Evolutionary conservation across 192 early-diverging fungal species (phyloP).

Genomic region (Lunasporangiospora selenospora): DNA sequence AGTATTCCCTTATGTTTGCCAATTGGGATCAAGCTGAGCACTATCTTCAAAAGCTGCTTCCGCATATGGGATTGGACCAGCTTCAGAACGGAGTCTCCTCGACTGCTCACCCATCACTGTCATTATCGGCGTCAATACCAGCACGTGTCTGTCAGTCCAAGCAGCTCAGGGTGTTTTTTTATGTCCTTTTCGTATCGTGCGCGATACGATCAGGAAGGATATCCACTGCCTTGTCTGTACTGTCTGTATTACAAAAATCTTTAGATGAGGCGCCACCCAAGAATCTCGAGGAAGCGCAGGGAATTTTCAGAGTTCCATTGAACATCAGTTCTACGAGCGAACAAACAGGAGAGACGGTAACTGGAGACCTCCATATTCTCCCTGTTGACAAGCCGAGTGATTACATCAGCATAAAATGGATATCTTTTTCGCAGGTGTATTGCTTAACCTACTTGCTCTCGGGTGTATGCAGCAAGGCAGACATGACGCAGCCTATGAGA

Average conservation of each 20-base stretch:
- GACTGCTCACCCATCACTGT: not conserved
- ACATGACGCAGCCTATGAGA: constrained; percentile 42
- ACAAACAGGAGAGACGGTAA: too few relatives aligned
- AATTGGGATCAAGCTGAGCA: constrained; percentile 29
- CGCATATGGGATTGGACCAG: constrained; percentile 20
- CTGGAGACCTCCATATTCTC: too few relatives aligned
- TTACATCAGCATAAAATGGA: constrained; percentile 42
- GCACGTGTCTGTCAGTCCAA: constrained; percentile 19
- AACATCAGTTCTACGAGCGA: too few relatives aligned
- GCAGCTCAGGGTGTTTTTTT: constrained; percentile 34
- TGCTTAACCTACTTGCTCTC: constrained; percentile 44
- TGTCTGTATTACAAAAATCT: constrained; percentile 12
- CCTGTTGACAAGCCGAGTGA: too few relatives aligned
- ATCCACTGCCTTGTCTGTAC: constrained; percentile 13
- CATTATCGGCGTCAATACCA: not conserved
- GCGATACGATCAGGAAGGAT: constrained; percentile 28
- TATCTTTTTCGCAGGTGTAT: constrained; percentile 48
- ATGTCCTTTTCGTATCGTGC: constrained; percentile 33
- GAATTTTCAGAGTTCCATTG: constrained; percentile 21
- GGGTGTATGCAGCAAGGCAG: constrained; percentile 47
- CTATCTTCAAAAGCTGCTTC: constrained; percentile 24
- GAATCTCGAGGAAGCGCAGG: constrained; percentile 24
- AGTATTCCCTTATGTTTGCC: constrained; percentile 36
- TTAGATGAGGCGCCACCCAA: constrained; percentile 28
- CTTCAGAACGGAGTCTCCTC: not conserved